A percentile compares a stretch with the other conserved stretches of the same genome.
phyloP scores from a whole-genome alignment of 257 asterid genomes.

The Fraxinus cuspidata region DNA sequence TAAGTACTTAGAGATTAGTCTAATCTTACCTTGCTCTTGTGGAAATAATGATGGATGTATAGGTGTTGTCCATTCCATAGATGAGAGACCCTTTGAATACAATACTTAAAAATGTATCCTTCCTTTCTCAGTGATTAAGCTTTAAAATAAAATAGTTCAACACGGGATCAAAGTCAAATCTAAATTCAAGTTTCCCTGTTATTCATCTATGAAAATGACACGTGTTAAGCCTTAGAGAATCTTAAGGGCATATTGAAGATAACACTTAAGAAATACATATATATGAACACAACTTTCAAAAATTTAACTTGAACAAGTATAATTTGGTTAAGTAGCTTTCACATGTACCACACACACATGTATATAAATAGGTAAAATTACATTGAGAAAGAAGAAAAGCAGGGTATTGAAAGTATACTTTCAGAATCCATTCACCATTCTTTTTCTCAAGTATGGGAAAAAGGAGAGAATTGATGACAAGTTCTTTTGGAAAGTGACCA shows the following conservation, averaged over 20 bases:
- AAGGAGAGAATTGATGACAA: slow-evolving; percentile 42
- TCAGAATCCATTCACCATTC: slow-evolving; percentile 38
- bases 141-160: too few relatives aligned
- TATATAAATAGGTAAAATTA: slow-evolving; percentile 8
- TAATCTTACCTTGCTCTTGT: background rate
- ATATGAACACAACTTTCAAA: background rate
- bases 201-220: too few relatives aligned
- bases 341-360: background rate
- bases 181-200: too few relatives aligned
- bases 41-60: too few relatives aligned
- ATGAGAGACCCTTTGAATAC: too few relatives aligned
- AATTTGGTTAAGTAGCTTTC: slow-evolving; percentile 7
- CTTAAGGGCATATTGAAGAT: too few relatives aligned
- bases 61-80: too few relatives aligned
- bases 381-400: slow-evolving; percentile 21
- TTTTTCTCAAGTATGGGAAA: slow-evolving; percentile 62
- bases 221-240: too few relatives aligned
- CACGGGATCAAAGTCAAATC: too few relatives aligned
- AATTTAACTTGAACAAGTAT: background rate
- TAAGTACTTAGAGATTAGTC: background rate
- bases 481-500: slow-evolving; percentile 53
- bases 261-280: too few relatives aligned
- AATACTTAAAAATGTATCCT: too few relatives aligned
- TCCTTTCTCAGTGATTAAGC: background rate
- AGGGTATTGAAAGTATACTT: slow-evolving; percentile 40